phyloP scores from a whole-genome alignment of 495 filamentous ascomycete genomes.

The Pyronema domesticum region DNA sequence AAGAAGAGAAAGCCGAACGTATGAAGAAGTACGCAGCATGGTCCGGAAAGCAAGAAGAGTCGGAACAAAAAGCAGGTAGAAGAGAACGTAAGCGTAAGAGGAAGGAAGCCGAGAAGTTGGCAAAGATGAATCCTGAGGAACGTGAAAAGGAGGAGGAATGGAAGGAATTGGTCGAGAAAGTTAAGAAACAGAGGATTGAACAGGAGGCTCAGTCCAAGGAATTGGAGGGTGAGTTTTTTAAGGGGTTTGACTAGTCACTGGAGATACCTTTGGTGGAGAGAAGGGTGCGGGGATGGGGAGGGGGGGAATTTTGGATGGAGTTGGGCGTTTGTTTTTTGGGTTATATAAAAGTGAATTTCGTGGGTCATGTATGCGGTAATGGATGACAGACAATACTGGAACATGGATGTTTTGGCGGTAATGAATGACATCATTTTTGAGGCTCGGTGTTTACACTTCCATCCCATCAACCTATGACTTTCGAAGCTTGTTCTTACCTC shows the following conservation, averaged over 20 bases:
- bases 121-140: conserved; percentile 58
- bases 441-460: too few species aligned
- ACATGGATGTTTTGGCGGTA: too few species aligned
- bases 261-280: too few species aligned
- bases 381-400: neutral
- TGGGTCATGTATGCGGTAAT: too few species aligned
- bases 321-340: neutral
- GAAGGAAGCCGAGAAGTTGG: conserved; percentile 48
- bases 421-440: too few species aligned
- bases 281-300: neutral
- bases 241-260: conserved; percentile 32
- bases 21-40: conserved; percentile 51
- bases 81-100: conserved; percentile 58
- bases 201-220: conserved; percentile 24
- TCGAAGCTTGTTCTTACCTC: too few species aligned
- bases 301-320: neutral
- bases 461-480: too few species aligned
- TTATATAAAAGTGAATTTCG: too few species aligned
- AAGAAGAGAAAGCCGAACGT: conserved; percentile 5
- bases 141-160: conserved; percentile 50
- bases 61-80: conserved; percentile 44
- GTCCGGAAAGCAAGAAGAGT: conserved; percentile 62
- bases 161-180: conserved; percentile 50
- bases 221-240: conserved; percentile 29
- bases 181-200: conserved; percentile 40